Evolutionary conservation across 129 eudicot species (phyloP).

Genomic region (Sambucus nigra): DNA sequence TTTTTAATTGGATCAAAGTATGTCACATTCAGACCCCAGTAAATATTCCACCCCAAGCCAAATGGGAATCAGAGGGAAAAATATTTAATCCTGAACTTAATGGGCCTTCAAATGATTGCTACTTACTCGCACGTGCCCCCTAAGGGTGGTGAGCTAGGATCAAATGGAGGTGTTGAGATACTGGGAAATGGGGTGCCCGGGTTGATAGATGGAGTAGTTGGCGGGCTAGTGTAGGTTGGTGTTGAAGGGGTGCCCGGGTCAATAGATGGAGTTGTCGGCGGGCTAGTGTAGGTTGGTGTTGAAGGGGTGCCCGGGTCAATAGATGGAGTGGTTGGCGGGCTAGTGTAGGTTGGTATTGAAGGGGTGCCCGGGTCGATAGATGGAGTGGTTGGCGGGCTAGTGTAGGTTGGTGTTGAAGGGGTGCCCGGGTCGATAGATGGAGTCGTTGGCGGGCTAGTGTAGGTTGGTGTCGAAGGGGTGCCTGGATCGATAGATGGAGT

Average conservation of each 20-base stretch:
- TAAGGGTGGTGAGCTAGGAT: conserved; percentile 63
- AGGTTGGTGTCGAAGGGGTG: conserved; percentile 43
- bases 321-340: conserved; percentile 62
- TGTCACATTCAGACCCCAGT: no score
- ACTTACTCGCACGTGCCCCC: conserved; percentile 80
- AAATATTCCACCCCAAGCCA: no score
- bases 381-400: conserved; percentile 53
- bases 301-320: no score
- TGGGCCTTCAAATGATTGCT: no score
- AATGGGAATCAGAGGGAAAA: no score
- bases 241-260: no score
- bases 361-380: no score
- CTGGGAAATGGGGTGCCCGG: no score
- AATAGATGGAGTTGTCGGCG: conserved; percentile 56
- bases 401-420: conserved; percentile 47
- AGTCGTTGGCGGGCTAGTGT: conserved; percentile 47
- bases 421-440: conserved; percentile 50
- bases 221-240: conserved; percentile 56
- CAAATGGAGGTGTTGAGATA: no score
- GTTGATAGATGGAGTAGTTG: conserved; percentile 52
- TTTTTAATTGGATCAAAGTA: no score
- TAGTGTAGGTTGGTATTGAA: conserved; percentile 44
- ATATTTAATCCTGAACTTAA: no score
- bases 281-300: conserved; percentile 51
- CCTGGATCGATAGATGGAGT: conserved; percentile 54